Conservation (phyloP, 192 early-diverging fungal species). For the Coemansia sp. region DNA sequence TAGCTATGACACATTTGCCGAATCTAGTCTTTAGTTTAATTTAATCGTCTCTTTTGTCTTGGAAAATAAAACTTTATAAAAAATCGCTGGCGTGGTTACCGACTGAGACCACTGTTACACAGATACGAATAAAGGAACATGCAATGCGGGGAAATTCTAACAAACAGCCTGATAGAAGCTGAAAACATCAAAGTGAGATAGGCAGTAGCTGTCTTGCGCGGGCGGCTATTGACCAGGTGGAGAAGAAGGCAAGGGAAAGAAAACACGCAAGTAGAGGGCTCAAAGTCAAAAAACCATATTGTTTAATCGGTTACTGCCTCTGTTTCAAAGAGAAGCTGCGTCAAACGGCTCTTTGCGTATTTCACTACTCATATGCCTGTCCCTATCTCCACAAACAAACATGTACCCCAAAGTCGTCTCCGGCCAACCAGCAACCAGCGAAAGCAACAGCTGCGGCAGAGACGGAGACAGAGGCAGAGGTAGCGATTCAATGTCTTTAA, state of each 20-base stretch:
- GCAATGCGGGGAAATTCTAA: neutral
- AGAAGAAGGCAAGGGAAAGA: neutral
- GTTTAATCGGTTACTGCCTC: constrained; percentile 20
- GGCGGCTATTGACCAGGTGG: neutral
- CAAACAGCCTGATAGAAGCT: neutral
- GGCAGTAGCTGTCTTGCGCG: neutral
- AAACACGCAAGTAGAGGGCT: neutral
- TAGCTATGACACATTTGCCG: neutral
- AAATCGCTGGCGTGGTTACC: neutral
- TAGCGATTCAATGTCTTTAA: neutral
- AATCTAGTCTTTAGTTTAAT: neutral
- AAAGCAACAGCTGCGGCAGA: neutral
- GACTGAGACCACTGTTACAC: neutral
- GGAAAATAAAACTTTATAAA: neutral
- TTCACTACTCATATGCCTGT: neutral
- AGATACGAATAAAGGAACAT: neutral
- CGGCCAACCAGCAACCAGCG: too few species aligned
- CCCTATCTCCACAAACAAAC: neutral
- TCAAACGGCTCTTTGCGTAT: neutral
- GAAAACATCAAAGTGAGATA: neutral
- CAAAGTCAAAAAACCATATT: neutral
- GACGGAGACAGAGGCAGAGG: neutral
- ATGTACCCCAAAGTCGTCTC: neutral
- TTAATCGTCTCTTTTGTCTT: too few species aligned
- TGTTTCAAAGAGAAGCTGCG: constrained; percentile 10